Evolutionary conservation across 495 filamentous ascomycete species (phyloP).

Genomic region (Parathielavia hyrcaniae): DNA sequence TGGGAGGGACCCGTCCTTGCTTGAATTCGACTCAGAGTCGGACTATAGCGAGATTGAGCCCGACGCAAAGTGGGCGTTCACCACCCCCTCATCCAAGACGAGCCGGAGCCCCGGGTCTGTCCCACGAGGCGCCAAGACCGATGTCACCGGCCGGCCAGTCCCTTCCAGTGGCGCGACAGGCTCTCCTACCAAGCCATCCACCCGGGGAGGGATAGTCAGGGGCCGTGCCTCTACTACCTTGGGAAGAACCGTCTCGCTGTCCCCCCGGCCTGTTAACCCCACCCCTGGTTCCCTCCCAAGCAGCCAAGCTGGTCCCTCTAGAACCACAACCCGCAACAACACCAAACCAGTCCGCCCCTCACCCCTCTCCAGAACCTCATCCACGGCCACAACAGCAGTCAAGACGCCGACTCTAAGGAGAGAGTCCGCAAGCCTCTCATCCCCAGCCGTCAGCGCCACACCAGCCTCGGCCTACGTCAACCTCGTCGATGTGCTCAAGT

Average conservation of each 20-base stretch:
- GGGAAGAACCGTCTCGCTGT: background rate
- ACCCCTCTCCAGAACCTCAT: background rate
- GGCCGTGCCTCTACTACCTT: background rate
- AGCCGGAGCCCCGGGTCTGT: background rate
- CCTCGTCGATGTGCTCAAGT: background rate
- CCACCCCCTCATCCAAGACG: background rate
- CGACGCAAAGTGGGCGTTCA: background rate
- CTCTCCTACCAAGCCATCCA: too few relatives aligned
- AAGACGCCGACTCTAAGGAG: background rate
- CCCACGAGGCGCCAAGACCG: background rate
- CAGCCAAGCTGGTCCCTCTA: too few relatives aligned
- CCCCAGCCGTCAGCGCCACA: background rate
- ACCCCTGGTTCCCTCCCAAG: too few relatives aligned
- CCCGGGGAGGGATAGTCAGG: background rate
- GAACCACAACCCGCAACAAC: background rate
- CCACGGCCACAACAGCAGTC: background rate
- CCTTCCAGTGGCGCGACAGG: too few relatives aligned
- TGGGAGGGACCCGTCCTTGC: too few relatives aligned
- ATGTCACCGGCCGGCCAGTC: too few relatives aligned
- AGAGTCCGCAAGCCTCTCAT: background rate
- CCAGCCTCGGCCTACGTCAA: background rate
- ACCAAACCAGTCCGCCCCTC: background rate
- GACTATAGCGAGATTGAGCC: background rate
- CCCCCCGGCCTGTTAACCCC: too few relatives aligned
- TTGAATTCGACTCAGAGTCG: background rate